Evolutionary conservation across 164 flowering plant genomes (phyloP).

Genomic region (Pachysandra terminalis): DNA sequence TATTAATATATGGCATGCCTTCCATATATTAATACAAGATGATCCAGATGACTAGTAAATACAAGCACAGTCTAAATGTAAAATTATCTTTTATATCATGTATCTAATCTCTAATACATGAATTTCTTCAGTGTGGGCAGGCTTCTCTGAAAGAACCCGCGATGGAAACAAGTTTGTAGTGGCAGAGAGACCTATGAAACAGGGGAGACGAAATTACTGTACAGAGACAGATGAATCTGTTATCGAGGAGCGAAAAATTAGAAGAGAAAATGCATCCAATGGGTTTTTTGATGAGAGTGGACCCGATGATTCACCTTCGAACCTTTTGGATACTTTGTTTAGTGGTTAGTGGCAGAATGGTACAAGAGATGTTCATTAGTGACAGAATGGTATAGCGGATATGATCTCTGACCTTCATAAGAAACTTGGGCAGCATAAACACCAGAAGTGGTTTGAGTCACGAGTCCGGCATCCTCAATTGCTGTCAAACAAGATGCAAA

Average conservation of each 20-base stretch:
- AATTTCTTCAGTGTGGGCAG: constrained; percentile 87
- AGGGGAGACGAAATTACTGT: constrained; percentile 48
- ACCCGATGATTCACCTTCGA: constrained; percentile 42
- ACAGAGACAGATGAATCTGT: constrained; percentile 59
- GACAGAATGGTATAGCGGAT: not conserved
- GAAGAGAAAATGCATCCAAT: constrained; percentile 52
- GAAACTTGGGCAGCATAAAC: not conserved
- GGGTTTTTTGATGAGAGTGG: constrained; percentile 57
- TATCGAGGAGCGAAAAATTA: constrained; percentile 54
- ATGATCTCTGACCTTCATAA: not conserved
- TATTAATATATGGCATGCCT: not conserved
- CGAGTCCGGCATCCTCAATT: not conserved
- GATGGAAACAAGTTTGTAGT: constrained; percentile 85
- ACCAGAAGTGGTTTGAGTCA: not conserved
- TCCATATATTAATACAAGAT: too few relatives aligned
- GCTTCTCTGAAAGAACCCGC: constrained; percentile 79
- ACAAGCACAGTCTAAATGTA: not conserved
- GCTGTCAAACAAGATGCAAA: too few relatives aligned
- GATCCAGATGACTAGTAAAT: not conserved
- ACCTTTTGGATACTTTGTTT: constrained; percentile 62
- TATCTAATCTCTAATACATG: not conserved
- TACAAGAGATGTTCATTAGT: too few relatives aligned
- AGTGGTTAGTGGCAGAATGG: constrained; percentile 19
- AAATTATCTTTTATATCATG: not conserved
- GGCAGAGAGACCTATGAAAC: constrained; percentile 75